Conservation (phyloP, 495 filamentous ascomycete genomes). For the Penicillium roqueforti region DNA sequence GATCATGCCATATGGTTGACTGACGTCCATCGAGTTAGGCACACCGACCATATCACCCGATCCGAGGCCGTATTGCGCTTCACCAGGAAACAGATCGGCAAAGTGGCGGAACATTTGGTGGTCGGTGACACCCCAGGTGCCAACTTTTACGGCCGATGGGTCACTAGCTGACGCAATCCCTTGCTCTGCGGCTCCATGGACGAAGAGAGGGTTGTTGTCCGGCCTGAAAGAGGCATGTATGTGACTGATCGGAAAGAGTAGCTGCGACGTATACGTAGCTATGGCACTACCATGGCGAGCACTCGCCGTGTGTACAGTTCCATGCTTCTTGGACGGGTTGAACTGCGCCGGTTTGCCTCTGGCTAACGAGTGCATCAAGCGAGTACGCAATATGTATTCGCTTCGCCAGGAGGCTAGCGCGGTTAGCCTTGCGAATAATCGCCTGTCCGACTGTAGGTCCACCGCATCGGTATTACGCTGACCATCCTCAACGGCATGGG, state of each 20-base stretch:
- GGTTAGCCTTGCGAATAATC: constrained; percentile 75
- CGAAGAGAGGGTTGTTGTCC: constrained; percentile 68
- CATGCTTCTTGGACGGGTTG: constrained; percentile 49
- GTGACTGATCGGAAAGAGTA: constrained; percentile 68
- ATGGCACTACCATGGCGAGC: constrained; percentile 55
- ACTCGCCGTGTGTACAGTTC: constrained; percentile 42
- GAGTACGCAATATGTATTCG: constrained; percentile 86
- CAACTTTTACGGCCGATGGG: constrained; percentile 70
- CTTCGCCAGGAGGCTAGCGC: constrained; percentile 82
- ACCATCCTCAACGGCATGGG: constrained; percentile 43
- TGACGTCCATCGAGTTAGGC: constrained; percentile 85
- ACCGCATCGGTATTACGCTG: constrained; percentile 26
- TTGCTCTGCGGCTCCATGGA: constrained; percentile 75
- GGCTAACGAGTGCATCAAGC: constrained; percentile 70
- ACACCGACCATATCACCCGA: constrained; percentile 68
- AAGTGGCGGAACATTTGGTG: constrained; percentile 70
- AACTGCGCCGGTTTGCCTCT: constrained; percentile 68
- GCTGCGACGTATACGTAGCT: constrained; percentile 76
- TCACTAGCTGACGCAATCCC: constrained; percentile 72
- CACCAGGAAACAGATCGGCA: constrained; percentile 65
- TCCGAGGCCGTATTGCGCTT: constrained; percentile 72
- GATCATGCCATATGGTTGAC: constrained; percentile 76
- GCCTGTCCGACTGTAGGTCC: constrained; percentile 61
- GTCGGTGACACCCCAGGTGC: constrained; percentile 77
- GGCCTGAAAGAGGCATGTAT: constrained; percentile 69